Evolutionary conservation across 768 basidiomycete genomes (phyloP), one percentile per base, ranked within the genome.

Genomic region (Boletus tylopilopsis): DNA sequence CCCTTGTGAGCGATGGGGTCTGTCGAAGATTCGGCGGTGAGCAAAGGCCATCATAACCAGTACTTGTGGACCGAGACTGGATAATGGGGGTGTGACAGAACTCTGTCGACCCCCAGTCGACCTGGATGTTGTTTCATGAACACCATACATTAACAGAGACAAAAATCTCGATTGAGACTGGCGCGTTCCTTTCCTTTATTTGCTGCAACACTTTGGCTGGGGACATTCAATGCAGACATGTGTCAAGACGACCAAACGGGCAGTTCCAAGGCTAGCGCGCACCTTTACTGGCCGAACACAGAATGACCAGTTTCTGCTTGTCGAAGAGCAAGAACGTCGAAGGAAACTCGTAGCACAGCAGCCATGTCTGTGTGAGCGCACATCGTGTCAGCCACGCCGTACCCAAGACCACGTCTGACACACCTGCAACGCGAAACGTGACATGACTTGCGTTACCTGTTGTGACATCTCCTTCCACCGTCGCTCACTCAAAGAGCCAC

Each of bases 321-420:
- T 84, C 78, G 60, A 98, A 88, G 18, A 97, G 73, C 50, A 94
- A 77, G 23, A 97, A 74, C 0, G 95, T 97, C 0, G 93, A 91
- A 2, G 95, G 96, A 63, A 98, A 98, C 69, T 99, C 95, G 68
- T 94, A 98, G 13, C 94, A 95, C 34, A 98, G 79, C 15, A 99
- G 76, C 90, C 93, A 96, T 64, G 94, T 94, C 95, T 96, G 56
- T 22, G 39, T 29, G 22, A 1, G 44, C 36, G 44, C 15, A 40
- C 3, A 34, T 44, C 42, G 45, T 42, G 45, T 58, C 45, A 47
- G 23, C 45, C 21, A 39, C 36, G 4, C 22, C n/a, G 21, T 32
- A 2, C 29, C 7, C 15, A 19, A n/a, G 22, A 15, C 13, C 15
- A 16, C 27, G 21, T 6, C 10, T 0, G 29, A 49, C 80, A 51